phyloP scores from a whole-genome alignment of 106 monocot genomes.

The Agapanthus africanus region DNA sequence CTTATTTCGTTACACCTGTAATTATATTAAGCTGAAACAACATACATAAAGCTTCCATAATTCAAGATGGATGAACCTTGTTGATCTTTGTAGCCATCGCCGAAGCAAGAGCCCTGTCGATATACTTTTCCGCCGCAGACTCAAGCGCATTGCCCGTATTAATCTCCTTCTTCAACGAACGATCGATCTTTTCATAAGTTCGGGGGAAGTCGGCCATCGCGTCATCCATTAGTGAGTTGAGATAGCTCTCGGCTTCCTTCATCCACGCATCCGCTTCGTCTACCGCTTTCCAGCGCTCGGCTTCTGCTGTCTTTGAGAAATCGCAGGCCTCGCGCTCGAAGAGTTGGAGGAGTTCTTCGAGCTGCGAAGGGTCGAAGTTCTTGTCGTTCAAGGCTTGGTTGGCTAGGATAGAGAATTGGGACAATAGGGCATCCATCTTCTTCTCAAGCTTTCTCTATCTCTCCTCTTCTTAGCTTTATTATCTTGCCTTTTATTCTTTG shows the following conservation, averaged over 20 bases:
- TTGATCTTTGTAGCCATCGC: slow-evolving; percentile 26
- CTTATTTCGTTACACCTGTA: too few relatives aligned
- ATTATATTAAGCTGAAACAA: too few relatives aligned
- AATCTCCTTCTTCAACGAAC: slow-evolving; percentile 6
- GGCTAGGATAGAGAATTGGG: slow-evolving; percentile 29
- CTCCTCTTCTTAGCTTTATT: not conserved
- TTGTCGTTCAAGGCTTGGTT: slow-evolving; percentile 26
- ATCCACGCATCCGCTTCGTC: slow-evolving; percentile 16
- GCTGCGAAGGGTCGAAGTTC: slow-evolving; percentile 20
- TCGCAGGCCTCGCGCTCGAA: slow-evolving; percentile 38
- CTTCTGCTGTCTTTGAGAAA: slow-evolving; percentile 19
- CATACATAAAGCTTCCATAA: too few relatives aligned
- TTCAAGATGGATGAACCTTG: slow-evolving; percentile 16
- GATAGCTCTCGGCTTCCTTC: slow-evolving; percentile 25
- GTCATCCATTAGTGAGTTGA: slow-evolving; percentile 28
- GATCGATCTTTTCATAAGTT: not conserved
- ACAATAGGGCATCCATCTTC: slow-evolving; percentile 36
- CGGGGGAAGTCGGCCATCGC: slow-evolving; percentile 20
- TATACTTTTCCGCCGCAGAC: slow-evolving; percentile 27
- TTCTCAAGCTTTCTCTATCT: not conserved
- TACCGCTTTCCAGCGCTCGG: slow-evolving; percentile 7
- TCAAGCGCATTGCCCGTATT: slow-evolving; percentile 1
- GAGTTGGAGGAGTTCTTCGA: slow-evolving; percentile 30
- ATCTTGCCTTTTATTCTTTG: too few relatives aligned
- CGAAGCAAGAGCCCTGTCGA: slow-evolving; percentile 22